A percentile compares a stretch with the other conserved stretches of the same genome.
phyloP scores from a whole-genome alignment of 345 rosid genomes.

The Lepidium aucheri region DNA sequence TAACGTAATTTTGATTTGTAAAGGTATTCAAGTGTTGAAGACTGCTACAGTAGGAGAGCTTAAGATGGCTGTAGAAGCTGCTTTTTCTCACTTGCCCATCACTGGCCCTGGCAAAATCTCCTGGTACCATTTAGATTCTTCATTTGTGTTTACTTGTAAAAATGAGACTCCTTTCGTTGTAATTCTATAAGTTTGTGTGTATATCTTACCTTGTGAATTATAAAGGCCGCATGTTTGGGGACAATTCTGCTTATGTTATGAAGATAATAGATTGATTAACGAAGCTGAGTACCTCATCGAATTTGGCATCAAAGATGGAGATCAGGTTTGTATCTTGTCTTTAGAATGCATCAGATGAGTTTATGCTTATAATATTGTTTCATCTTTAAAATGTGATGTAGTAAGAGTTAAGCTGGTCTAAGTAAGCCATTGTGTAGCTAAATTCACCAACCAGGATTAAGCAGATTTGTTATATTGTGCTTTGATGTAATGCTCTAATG shows the following conservation, averaged over 20 bases:
- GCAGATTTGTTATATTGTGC: too few species aligned
- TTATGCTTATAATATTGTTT: slow-evolving; percentile 1
- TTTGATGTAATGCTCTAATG: not conserved
- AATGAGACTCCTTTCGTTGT: too few species aligned
- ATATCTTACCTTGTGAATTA: not conserved
- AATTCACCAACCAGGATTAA: too few species aligned
- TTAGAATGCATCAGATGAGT: not conserved
- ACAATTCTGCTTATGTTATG: slow-evolving; percentile 65
- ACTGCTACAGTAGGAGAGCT: slow-evolving; percentile 59
- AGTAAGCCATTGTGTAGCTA: not conserved
- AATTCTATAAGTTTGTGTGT: too few species aligned
- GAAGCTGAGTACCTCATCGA: slow-evolving; percentile 42
- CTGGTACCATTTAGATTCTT: slow-evolving; percentile 36
- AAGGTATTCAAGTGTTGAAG: slow-evolving; percentile 49
- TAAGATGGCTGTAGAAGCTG: slow-evolving; percentile 72
- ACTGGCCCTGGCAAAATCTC: slow-evolving; percentile 63
- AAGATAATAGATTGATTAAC: slow-evolving; percentile 45
- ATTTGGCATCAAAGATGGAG: slow-evolving; percentile 75
- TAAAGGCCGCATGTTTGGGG: slow-evolving; percentile 89
- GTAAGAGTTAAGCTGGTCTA: not conserved
- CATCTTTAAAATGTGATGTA: slow-evolving; percentile 5
- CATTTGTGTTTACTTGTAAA: not conserved
- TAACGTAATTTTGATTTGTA: slow-evolving; percentile 9
- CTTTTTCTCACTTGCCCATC: slow-evolving; percentile 51
- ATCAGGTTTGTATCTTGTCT: slow-evolving; percentile 40